A percentile compares a stretch with the other conserved stretches of the same genome.
These are phyloP conservation scores for Lunasporangiospora selenospora DNA, from an alignment of 192 early-diverging fungal species.

Conservation along the genomic window DNA sequence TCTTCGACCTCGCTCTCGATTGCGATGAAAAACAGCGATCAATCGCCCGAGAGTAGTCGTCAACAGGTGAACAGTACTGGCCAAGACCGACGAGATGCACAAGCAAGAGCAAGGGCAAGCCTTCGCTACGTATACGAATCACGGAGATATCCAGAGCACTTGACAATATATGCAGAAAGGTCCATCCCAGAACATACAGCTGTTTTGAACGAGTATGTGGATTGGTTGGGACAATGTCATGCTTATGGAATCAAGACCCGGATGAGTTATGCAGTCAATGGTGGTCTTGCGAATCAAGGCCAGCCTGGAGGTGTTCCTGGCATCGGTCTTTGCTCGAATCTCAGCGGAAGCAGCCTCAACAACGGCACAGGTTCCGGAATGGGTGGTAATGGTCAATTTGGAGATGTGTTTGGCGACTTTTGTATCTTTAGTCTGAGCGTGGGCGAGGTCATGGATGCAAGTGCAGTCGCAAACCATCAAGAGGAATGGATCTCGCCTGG, in stretches of 20 bases:
- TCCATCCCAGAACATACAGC: slow-evolving; percentile 28
- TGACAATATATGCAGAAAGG: slow-evolving; percentile 32
- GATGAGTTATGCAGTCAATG: slow-evolving; percentile 1
- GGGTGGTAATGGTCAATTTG: background rate
- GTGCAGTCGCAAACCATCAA: slow-evolving; percentile 15
- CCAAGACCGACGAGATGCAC: too few relatives aligned
- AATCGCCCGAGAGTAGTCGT: background rate
- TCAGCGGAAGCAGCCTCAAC: too few relatives aligned
- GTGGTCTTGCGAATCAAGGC: background rate
- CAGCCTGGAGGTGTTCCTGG: slow-evolving; percentile 35
- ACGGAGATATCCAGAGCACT: slow-evolving; percentile 32
- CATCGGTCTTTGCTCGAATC: slow-evolving; percentile 16
- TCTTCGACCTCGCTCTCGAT: slow-evolving; percentile 25
- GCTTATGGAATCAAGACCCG: slow-evolving; percentile 32
- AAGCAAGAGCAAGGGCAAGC: too few relatives aligned
- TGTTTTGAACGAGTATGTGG: slow-evolving; percentile 41
- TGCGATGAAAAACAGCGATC: slow-evolving; percentile 9
- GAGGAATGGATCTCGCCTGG: slow-evolving; percentile 45
- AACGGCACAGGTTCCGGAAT: slow-evolving; percentile 1
- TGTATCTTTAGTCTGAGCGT: slow-evolving; percentile 38
- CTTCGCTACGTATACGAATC: slow-evolving; percentile 18
- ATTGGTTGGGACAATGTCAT: slow-evolving; percentile 41
- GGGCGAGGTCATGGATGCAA: slow-evolving; percentile 30
- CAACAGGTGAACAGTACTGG: too few relatives aligned
- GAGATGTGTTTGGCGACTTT: slow-evolving; percentile 19